Evolutionary conservation across 1,284 basidiomycete genomes (phyloP).

Genomic region (Naganishia sp.): DNA sequence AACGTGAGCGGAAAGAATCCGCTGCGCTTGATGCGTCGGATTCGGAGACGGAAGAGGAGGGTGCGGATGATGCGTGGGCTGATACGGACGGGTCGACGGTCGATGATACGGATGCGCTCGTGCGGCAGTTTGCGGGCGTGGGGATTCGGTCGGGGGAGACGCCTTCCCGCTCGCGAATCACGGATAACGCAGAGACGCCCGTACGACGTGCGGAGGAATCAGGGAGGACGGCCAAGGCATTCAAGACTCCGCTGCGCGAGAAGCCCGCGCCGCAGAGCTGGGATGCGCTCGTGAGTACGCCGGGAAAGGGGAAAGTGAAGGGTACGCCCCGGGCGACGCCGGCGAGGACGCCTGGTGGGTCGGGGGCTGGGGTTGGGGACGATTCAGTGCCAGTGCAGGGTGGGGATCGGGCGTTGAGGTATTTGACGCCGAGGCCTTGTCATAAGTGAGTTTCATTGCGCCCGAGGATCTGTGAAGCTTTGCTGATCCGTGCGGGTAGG

Average conservation of each 20-base stretch:
- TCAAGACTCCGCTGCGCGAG: constrained; percentile 9
- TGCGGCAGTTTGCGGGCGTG: constrained; percentile 1
- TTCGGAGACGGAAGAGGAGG: background rate
- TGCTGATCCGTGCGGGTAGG: background rate
- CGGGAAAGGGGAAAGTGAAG: background rate
- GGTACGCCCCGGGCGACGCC: constrained; percentile 2
- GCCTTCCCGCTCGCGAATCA: background rate
- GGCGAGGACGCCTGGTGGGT: constrained; percentile 1
- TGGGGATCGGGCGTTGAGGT: constrained; percentile 28
- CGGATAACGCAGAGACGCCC: background rate
- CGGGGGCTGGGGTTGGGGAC: background rate
- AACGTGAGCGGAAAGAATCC: constrained; percentile 3
- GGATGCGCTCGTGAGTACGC: constrained; percentile 7
- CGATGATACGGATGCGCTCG: constrained; percentile 13
- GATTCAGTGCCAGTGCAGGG: constrained; percentile 27
- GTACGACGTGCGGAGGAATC: background rate
- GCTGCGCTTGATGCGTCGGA: background rate
- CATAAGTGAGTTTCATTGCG: constrained; percentile 24
- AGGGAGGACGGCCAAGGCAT: background rate
- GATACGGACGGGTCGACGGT: constrained; percentile 15
- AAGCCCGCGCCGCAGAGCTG: constrained; percentile 4
- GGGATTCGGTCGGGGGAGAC: constrained; percentile 3
- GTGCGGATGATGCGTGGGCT: constrained; percentile 7
- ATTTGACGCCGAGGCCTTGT: constrained; percentile 28
- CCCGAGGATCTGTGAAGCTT: background rate